Base-by-base conservation (phyloP, 371 early-diverging fungal genomes). In the Mucor indicus region DNA sequence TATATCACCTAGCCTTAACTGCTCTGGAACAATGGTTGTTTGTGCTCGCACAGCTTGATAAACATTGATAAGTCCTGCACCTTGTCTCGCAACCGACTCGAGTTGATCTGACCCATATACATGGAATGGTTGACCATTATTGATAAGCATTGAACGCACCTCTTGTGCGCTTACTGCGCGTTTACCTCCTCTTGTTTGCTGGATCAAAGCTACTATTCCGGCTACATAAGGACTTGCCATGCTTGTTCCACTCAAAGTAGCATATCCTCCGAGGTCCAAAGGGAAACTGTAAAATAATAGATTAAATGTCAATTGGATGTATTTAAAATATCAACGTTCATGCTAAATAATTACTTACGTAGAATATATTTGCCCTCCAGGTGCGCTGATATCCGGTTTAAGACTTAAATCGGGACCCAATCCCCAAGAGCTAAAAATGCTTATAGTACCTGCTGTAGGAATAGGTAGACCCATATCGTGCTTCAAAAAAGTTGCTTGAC, bases 161-260 rank as follows among this genome's bases (percentile, higher is more conserved):
- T 53, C 57, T 5, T 38, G 12, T 15, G 48, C 21, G 29, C 36
- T 17, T 7, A 67, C 47, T 29, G 51, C 44, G n/a, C 63, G 55
- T 19, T 51, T 50, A 2, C 66, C 68, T n/a, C 68, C 64, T 37
- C 53, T 35, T 8, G 67, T 53, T 25, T 64, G 55, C 33, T 67
- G 58, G 4, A 74, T 32, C 20, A 90, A 61, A 4, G 90, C 87
- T n/a, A 81, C 75, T 17, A 75, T 58, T 9, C 90, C 90, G 8
- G 90, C 75, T 8, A 83, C 71, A 58, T 85, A 85, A 1, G 90
- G 90, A 35, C 83, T 77, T 2, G 90, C 85, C 89, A 84, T 83
- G 30, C 81, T 80, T n/a, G 84, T 84, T 6, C 84, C 83, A 47
- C 72, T 75, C 4, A 74, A 45, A 0, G 70, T 69, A 29, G 70